phyloP scores from a whole-genome alignment of 495 filamentous ascomycete genomes.

The Lichenothelia convexa region DNA sequence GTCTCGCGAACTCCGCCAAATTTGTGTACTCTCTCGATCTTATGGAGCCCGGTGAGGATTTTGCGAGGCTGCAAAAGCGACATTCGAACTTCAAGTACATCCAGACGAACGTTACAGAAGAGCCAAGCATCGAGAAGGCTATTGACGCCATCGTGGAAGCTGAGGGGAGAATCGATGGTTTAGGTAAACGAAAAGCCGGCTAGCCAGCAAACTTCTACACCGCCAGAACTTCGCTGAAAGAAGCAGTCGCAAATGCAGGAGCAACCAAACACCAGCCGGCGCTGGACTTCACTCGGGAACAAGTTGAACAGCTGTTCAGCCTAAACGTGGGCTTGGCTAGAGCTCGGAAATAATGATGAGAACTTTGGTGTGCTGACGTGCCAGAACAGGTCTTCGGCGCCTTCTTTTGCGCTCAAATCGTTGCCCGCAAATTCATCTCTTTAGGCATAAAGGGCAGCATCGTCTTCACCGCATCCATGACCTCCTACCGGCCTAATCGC shows the following conservation, averaged over 20 bases:
- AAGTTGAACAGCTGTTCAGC: constrained; percentile 25
- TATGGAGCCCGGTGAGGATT: constrained; percentile 25
- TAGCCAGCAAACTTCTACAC: no score
- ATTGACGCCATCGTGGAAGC: constrained; percentile 23
- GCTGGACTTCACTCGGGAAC: constrained; percentile 21
- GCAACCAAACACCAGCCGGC: constrained; percentile 31
- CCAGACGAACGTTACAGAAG: constrained; percentile 25
- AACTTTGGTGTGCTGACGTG: no score
- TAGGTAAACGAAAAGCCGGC: no score
- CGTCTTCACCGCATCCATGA: constrained; percentile 30
- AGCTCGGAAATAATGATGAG: no score
- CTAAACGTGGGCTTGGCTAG: no score
- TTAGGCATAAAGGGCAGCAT: constrained; percentile 27
- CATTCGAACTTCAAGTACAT: constrained; percentile 22
- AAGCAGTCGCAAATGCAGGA: constrained; percentile 25
- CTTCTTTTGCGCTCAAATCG: constrained; percentile 22
- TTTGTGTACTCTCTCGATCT: constrained; percentile 26
- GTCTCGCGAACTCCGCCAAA: constrained; percentile 23
- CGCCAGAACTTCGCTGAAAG: no score
- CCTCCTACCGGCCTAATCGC: constrained; percentile 29
- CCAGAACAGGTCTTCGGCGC: constrained; percentile 28
- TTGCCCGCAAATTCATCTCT: constrained; percentile 25
- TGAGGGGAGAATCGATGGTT: constrained; percentile 20
- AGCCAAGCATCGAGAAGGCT: constrained; percentile 23
- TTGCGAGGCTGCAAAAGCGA: constrained; percentile 17